A percentile compares a stretch with the other conserved stretches of the same genome.
phyloP scores from a whole-genome alignment of 306 rosid genomes.

The Cercis canadensis region DNA sequence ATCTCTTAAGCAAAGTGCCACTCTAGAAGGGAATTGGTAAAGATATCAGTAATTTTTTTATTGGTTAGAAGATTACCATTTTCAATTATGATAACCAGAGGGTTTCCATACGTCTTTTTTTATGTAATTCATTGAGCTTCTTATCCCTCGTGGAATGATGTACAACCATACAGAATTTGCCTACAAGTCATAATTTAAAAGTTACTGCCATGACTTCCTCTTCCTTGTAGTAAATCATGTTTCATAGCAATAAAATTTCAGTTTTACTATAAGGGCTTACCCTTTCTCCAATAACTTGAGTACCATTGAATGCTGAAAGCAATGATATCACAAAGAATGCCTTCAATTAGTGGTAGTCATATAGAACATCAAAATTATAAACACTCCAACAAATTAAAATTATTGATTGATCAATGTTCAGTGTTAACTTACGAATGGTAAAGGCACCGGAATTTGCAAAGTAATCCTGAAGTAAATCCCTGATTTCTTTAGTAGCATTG shows the following conservation, averaged over 20 bases:
- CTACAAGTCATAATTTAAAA: conserved; percentile 44
- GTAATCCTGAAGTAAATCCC: conserved; percentile 50
- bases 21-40: background rate
- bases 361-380: conserved; percentile 44
- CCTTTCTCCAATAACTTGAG: conserved; percentile 53
- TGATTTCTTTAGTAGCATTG: conserved; percentile 40
- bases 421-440: conserved; percentile 50
- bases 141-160: conserved; percentile 83
- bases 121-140: conserved; percentile 69
- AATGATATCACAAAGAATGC: background rate
- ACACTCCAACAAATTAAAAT: background rate
- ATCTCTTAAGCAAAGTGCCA: background rate
- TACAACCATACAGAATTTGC: conserved; percentile 84
- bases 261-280: conserved; percentile 33
- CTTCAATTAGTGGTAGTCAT: conserved; percentile 39
- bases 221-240: background rate
- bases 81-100: conserved; percentile 71
- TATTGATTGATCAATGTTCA: background rate
- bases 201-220: background rate
- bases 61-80: conserved; percentile 51
- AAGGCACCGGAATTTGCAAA: conserved; percentile 53
- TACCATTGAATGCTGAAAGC: conserved; percentile 52
- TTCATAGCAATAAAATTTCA: background rate
- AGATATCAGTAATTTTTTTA: background rate
- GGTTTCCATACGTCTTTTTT: conserved; percentile 72